These are phyloP conservation scores for Teratosphaeria viscida DNA, from an alignment of 2,329 filamentous ascomycete species.

Conservation along the genomic window DNA sequence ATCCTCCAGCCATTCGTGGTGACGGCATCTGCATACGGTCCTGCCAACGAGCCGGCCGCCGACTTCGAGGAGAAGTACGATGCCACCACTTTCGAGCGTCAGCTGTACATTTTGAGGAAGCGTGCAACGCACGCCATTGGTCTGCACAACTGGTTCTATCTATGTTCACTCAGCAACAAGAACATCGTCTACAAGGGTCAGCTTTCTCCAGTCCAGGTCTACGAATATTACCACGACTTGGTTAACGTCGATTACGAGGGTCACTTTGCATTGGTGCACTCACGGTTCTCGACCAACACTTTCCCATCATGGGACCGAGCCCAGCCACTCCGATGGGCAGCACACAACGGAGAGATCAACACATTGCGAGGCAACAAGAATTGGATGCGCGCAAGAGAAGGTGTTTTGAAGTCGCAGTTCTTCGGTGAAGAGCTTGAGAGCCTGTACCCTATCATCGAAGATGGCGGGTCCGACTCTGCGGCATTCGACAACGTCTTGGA, in stretches of 20 bases:
- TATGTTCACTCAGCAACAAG: constrained; percentile 92
- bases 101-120: constrained; percentile 91
- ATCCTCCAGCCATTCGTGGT: constrained; percentile 96
- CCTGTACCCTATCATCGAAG: constrained; percentile 90
- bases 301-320: constrained; percentile 98
- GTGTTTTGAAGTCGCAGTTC: constrained; percentile 82
- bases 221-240: constrained; percentile 95
- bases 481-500: constrained; percentile 97
- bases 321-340: constrained; percentile 90
- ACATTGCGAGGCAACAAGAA: constrained; percentile 97
- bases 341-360: constrained; percentile 98
- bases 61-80: constrained; percentile 75
- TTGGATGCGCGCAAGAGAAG: constrained; percentile 97
- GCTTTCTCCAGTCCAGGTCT: constrained; percentile 85
- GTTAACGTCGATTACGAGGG: constrained; percentile 95
- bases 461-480: constrained; percentile 91
- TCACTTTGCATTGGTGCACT: constrained; percentile 94
- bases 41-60: constrained; percentile 64
- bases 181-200: constrained; percentile 99
- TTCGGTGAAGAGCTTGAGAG: constrained; percentile 86
- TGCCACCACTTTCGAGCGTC: constrained; percentile 76
- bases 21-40: constrained; percentile 71
- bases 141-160: constrained; percentile 96
- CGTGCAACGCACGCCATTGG: constrained; percentile 89
- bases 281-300: constrained; percentile 95